These are phyloP conservation scores for Xylaria bambusicola DNA, from an alignment of 495 filamentous ascomycete species.

Conservation along the genomic window DNA sequence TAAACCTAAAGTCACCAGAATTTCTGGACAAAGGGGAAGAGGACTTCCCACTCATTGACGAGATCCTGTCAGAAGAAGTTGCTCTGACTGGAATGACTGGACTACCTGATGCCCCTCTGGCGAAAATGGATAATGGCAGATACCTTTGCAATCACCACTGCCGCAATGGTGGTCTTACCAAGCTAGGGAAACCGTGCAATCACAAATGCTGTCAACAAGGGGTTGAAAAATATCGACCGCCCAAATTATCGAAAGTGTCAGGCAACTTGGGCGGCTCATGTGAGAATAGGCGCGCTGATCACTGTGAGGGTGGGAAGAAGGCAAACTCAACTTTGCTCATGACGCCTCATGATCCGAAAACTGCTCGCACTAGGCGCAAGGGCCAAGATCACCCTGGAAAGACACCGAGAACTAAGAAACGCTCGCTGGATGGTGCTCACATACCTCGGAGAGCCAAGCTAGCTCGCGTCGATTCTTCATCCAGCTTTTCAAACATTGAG, in stretches of 20 bases:
- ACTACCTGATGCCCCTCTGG: constrained; percentile 27
- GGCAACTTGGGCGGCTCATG: background rate
- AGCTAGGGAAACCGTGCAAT: constrained; percentile 46
- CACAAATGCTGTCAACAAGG: constrained; percentile 92
- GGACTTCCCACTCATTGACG: constrained; percentile 24
- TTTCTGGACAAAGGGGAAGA: constrained; percentile 47
- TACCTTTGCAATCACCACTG: constrained; percentile 86
- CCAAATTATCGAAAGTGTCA: constrained; percentile 39
- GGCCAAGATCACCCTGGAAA: background rate
- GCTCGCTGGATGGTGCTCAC: constrained; percentile 1
- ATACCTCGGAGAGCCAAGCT: constrained; percentile 2
- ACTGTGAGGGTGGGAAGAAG: background rate
- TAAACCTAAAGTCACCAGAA: constrained; percentile 55
- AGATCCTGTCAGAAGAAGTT: constrained; percentile 18
- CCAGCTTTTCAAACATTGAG: constrained; percentile 32
- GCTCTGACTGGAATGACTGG: background rate
- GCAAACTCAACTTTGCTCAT: background rate
- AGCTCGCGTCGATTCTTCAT: background rate
- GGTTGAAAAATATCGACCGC: constrained; percentile 72
- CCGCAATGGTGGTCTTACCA: constrained; percentile 67
- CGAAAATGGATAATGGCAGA: constrained; percentile 74
- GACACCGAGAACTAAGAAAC: constrained; percentile 16
- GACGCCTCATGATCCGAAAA: background rate
- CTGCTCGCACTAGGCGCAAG: background rate
- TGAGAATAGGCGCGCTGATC: constrained; percentile 22